Conservation (phyloP, 2,329 filamentous ascomycete species). For the Penicillium sp. region DNA sequence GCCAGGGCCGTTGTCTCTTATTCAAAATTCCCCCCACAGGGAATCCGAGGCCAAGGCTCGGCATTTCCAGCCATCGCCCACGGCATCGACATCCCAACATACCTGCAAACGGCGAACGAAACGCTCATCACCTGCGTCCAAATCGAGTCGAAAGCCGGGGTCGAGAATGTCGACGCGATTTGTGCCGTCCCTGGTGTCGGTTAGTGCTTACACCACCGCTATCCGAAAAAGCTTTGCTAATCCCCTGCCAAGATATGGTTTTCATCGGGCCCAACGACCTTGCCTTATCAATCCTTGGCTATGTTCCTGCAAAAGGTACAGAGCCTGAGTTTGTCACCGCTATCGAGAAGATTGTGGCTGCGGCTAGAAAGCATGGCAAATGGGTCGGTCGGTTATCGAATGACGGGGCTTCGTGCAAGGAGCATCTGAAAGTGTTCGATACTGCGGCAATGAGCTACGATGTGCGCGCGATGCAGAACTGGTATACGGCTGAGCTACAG, state of each 20-base stretch:
- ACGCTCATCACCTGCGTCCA: slow-evolving; percentile 36
- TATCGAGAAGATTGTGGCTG: slow-evolving; percentile 56
- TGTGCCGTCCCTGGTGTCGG: slow-evolving; percentile 38
- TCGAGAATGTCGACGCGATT: slow-evolving; percentile 43
- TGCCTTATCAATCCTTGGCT: slow-evolving; percentile 55
- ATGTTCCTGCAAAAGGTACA: slow-evolving; percentile 54
- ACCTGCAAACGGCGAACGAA: slow-evolving; percentile 34
- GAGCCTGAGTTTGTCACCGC: slow-evolving; percentile 59
- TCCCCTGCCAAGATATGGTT: slow-evolving; percentile 31
- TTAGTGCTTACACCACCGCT: no score
- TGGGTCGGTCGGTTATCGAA: slow-evolving; percentile 58
- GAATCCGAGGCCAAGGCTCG: slow-evolving; percentile 28
- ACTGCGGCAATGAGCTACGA: slow-evolving; percentile 48
- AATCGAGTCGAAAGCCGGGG: slow-evolving; percentile 39
- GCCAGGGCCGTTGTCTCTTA: slow-evolving; percentile 20
- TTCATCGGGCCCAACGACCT: slow-evolving; percentile 35
- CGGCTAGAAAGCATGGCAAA: slow-evolving; percentile 61
- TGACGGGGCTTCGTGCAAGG: slow-evolving; percentile 43
- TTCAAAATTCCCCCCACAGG: slow-evolving; percentile 30
- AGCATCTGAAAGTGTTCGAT: slow-evolving; percentile 40
- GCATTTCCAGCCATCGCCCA: slow-evolving; percentile 33
- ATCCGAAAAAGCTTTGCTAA: no score
- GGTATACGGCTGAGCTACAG: slow-evolving; percentile 45
- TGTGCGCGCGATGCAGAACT: slow-evolving; percentile 49
- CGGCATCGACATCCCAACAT: slow-evolving; percentile 23